Evolutionary conservation across 768 basidiomycete species (phyloP).

Genomic region (Astraeus odoratus): DNA sequence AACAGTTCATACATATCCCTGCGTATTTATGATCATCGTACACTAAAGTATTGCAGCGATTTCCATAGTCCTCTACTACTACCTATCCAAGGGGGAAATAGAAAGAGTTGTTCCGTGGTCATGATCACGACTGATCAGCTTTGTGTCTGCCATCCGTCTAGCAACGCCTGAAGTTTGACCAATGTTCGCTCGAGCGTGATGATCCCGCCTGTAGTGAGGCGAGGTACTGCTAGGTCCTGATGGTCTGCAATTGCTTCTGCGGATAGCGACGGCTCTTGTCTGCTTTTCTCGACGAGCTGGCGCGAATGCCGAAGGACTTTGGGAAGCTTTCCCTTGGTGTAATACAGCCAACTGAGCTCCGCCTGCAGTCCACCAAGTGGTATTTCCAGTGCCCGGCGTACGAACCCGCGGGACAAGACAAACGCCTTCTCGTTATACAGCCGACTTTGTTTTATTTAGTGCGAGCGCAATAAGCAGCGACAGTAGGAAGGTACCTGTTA

Average conservation of each 20-base stretch:
- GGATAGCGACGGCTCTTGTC: slow-evolving; percentile 15
- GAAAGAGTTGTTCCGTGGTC: slow-evolving; percentile 8
- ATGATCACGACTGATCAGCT: slow-evolving; percentile 11
- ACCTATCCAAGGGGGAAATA: slow-evolving; percentile 3
- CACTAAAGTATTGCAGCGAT: not conserved
- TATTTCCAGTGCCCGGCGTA: slow-evolving; percentile 80
- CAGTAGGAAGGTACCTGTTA: slow-evolving; percentile 49
- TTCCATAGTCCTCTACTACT: not conserved
- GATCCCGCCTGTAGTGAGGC: slow-evolving; percentile 71
- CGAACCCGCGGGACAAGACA: slow-evolving; percentile 83
- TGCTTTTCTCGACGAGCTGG: slow-evolving; percentile 64
- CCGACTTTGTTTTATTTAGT: slow-evolving; percentile 44
- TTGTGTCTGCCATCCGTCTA: slow-evolving; percentile 12
- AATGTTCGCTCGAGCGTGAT: slow-evolving; percentile 74
- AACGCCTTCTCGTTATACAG: slow-evolving; percentile 92
- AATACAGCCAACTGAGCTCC: slow-evolving; percentile 74
- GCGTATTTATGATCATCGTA: not conserved
- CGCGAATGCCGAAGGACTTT: slow-evolving; percentile 63
- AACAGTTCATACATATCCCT: not conserved
- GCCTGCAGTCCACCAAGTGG: slow-evolving; percentile 63
- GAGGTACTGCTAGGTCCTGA: slow-evolving; percentile 56
- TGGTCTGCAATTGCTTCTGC: slow-evolving; percentile 21
- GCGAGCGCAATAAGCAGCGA: not conserved
- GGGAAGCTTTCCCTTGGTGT: slow-evolving; percentile 51
- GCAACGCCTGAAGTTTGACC: slow-evolving; percentile 50